Evolutionary conservation across 306 rosid genomes (phyloP), one percentile per base, ranked within the genome.

Genomic region (Fragaria nilgerrensis): DNA sequence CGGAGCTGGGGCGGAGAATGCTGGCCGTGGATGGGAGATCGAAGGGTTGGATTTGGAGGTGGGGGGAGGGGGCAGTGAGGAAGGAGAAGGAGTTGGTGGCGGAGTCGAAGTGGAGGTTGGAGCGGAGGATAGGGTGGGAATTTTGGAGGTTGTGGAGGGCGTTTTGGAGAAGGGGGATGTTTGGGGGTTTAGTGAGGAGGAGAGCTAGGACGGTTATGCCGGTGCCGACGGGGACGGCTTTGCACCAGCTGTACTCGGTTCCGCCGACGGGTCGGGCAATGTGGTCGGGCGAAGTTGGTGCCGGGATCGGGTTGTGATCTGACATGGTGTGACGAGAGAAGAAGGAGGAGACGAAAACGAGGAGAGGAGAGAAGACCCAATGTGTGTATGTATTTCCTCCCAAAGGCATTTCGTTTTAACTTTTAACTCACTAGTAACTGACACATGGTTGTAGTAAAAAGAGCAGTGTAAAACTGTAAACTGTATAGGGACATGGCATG

Each of bases 201-300:
- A 95, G 85, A 41, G 89, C 88, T 0, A 92, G 79, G 20, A 92
- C 98, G 2, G 98, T 90, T 36, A 86, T 74, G 63, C 98, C 98
- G 22, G 98, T 95, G 83, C 98, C 97, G n/a, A 59, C 14, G 12
- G 92, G 97, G 0, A 89, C 97, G 63, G 96, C 93, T 78, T 71
- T 82, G 92, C 97, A 92, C 98, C 98, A 95, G 82, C 96, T 87
- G 92, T 74, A 82, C 81, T 95, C 98, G 37, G 97, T 95, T 78
- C 97, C 97, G 10, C 98, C 98, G 47, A 86, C 90, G 70, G 85
- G 79, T 50, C 98, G 91, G 65, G 66, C 20, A 4, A 43, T 77
- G 44, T 76, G 16, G 9, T 80, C 85, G 44, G 68, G 27, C 53
- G 52, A 47, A 47, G 27, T 39, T 73, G 77, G 2, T 39, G 22